Evolutionary conservation across 2,329 filamentous ascomycete genomes (phyloP), one percentile per base, ranked within the genome.

Genomic region (Colletotrichum sp.): DNA sequence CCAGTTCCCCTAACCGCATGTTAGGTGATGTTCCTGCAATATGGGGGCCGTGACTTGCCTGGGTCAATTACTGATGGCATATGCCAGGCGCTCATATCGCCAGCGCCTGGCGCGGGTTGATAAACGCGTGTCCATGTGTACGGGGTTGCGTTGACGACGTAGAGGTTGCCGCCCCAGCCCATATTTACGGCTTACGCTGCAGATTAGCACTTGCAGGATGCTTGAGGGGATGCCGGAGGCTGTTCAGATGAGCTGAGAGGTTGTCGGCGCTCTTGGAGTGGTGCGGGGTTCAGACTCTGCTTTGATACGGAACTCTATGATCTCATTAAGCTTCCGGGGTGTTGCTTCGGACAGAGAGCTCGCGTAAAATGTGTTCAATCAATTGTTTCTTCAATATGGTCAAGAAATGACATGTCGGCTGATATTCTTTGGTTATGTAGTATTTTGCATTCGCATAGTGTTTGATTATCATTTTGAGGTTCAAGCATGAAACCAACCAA

Each of bases 51-150:
- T 10, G 9, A n/a, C 61, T 67, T 30, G 15, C 64, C 64, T 32
- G 64, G 43, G 5, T 52, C n/a, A 13, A 67, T 24, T 2, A 28
- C 32, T 3, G 48, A 43, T 1, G 64, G 64, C 24, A 67, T 12
- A 18, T 43, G 48, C 64, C 64, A 67, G 26, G 26, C 64, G 26
- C 38, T 67, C 64, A 67, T 67, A 4, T 67, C 64, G 38, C 64
- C 64, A 8, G 38, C 38, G 16, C 64, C 26, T 2, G 64, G 38
- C 1, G 48, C 64, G 5, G 64, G 64, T 30, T 67, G 64, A 16
- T 52, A 67, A 8, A 43, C 48, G 18, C 64, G 64, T 2, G 26
- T 67, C 64, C 64, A 67, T 34, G 18, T 55, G 26, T 67, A 67
- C 2, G 64, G 38, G 1, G 64, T 67, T 24, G 64, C 64, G 18